Evolutionary conservation across 352 stramenopile genomes (phyloP), one percentile per base, ranked within the genome.

Genomic region (Phytophthora pisi): DNA sequence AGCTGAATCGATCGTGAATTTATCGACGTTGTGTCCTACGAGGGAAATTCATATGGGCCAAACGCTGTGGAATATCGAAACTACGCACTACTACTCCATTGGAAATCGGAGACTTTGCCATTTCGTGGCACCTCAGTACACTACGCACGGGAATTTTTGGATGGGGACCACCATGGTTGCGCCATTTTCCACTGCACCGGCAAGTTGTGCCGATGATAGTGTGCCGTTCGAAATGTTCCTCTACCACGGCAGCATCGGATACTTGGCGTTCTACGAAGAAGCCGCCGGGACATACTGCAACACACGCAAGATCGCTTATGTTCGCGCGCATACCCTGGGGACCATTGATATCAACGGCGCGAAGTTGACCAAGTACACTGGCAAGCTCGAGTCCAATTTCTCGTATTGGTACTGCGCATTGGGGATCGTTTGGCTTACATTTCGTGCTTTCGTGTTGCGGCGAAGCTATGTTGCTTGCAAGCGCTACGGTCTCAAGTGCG

Each of bases 341-440:
- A 62, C 64, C 0, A 57, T 54, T 13, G 64, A 71, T 26, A 46
- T 62, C 11, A 71, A 71, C 16, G 57, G 64, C 1, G 43, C 42
- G 23, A 3, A 16, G 2, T 40, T 71, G 3, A 51, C 57, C 5
- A 13, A 58, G 18, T 58, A 64, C 62, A n/a, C 24, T 28, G 40
- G 46, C 2, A 40, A 24, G 11, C 20, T 24, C 6, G 53, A 13
- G 18, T 66, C 64, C 7, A 46, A 52, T 1, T 30, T 36, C 10
- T 71, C 56, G 10, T 61, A 61, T 38, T 71, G 51, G 50, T 66
- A 66, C 24, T 52, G 20, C 16, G 49, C 23, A 7, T n/a, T 71
- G 13, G 64, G 56, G 0, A 7, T 43, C 2, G 9, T 38, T 16
- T 71, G 64, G 64, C 26, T 66, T n/a, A 15, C 24, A 10, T 66